A percentile compares a stretch with the other conserved stretches of the same genome.
These are phyloP conservation scores for Crithidia sp. DNA, from an alignment of 208 protist species.

Conservation along the genomic window DNA sequence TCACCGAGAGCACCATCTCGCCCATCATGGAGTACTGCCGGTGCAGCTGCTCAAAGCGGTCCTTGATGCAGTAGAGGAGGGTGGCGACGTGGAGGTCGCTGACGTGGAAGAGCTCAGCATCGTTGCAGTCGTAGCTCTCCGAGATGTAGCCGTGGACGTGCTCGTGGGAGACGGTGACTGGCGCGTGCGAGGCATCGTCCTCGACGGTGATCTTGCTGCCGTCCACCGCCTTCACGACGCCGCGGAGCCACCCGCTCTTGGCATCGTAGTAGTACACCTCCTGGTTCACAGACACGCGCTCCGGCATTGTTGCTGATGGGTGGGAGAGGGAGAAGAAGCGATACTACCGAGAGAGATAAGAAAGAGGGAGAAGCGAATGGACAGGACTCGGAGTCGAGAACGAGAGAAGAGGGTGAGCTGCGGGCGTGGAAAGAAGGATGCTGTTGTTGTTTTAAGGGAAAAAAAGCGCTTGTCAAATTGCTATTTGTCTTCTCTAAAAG, in stretches of 20 bases:
- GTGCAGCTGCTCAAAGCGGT: constrained; percentile 81
- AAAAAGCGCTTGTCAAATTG: background rate
- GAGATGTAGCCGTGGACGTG: constrained; percentile 81
- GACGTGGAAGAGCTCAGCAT: constrained; percentile 85
- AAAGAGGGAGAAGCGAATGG: background rate
- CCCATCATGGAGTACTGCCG: constrained; percentile 93
- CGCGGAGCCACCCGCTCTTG: constrained; percentile 81
- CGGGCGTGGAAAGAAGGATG: too few relatives aligned
- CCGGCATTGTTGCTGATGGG: constrained; percentile 35
- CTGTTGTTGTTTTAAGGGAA: background rate
- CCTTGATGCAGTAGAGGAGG: constrained; percentile 91
- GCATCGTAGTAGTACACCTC: constrained; percentile 80
- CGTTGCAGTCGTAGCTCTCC: constrained; percentile 71
- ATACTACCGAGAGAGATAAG: background rate
- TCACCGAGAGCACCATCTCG: constrained; percentile 94
- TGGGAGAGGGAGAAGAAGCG: background rate
- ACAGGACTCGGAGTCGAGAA: too few relatives aligned
- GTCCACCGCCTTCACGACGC: constrained; percentile 49
- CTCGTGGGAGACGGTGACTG: constrained; percentile 37
- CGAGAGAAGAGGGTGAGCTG: too few relatives aligned
- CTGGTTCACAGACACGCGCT: constrained; percentile 76
- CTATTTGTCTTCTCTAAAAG: too few relatives aligned
- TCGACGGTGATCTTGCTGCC: constrained; percentile 59
- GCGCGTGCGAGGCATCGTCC: constrained; percentile 33
- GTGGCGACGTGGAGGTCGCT: constrained; percentile 91